Conservation (phyloP, 2,329 filamentous ascomycete species). For the Aspergillus candidus region DNA sequence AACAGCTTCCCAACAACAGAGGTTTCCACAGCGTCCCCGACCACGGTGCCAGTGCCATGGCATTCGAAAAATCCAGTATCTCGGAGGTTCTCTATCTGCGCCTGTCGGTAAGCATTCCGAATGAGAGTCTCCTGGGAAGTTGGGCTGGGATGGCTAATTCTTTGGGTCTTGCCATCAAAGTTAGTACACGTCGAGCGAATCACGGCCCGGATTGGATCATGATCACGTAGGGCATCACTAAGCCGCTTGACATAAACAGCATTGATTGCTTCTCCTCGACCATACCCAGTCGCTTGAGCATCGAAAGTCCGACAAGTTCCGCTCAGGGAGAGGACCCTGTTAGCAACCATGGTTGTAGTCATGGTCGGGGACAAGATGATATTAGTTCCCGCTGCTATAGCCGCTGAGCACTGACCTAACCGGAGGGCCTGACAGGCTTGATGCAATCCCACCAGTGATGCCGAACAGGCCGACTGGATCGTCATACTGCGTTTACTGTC, state of each 20-base stretch:
- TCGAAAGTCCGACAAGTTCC: conserved; percentile 1
- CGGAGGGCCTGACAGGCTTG: background rate
- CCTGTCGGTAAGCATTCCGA: too few relatives aligned
- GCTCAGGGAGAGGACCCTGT: background rate
- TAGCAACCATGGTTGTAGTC: background rate
- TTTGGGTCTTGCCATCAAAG: background rate
- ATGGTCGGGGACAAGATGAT: conserved; percentile 1
- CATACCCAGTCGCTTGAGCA: background rate
- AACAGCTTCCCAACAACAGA: too few relatives aligned
- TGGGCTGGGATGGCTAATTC: conserved; percentile 8
- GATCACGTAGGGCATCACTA: background rate
- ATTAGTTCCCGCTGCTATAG: background rate
- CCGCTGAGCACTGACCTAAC: background rate
- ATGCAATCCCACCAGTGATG: background rate
- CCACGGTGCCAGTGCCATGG: too few relatives aligned
- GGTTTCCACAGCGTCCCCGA: too few relatives aligned
- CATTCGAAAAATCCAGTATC: too few relatives aligned
- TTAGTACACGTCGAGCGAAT: background rate
- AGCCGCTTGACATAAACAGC: background rate
- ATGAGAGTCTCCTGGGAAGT: conserved; percentile 13
- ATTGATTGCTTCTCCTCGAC: conserved; percentile 1
- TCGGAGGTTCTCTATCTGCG: too few relatives aligned
- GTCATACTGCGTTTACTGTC: background rate
- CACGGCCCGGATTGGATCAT: background rate
- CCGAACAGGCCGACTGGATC: background rate